phyloP scores from a whole-genome alignment of 495 filamentous ascomycete species.

The Chlorociboria aeruginascens region DNA sequence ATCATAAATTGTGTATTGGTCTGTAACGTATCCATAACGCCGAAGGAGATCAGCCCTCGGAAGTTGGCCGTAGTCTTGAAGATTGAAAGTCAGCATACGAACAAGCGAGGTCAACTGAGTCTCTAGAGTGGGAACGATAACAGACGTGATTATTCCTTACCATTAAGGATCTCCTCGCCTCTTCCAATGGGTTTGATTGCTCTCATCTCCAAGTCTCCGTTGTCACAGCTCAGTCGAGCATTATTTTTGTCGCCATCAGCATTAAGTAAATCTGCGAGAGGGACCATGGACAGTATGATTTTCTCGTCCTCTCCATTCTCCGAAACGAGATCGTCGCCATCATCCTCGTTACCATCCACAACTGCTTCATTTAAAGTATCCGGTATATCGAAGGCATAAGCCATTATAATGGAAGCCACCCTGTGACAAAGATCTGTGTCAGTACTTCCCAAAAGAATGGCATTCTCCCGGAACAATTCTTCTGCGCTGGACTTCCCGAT shows the following conservation, averaged over 20 bases:
- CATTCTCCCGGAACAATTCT: slow-evolving; percentile 45
- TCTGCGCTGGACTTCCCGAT: slow-evolving; percentile 69
- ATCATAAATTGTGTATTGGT: slow-evolving; percentile 63
- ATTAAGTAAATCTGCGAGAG: slow-evolving; percentile 86
- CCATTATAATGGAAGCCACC: slow-evolving; percentile 84
- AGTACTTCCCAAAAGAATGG: slow-evolving; percentile 42
- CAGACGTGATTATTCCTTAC: too few species aligned
- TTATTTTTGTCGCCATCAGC: slow-evolving; percentile 80
- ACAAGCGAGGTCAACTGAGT: too few species aligned
- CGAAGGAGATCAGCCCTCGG: slow-evolving; percentile 73
- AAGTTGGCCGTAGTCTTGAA: slow-evolving; percentile 66
- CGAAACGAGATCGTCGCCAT: slow-evolving; percentile 52
- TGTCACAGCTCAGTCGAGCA: slow-evolving; percentile 20
- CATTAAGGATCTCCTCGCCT: slow-evolving; percentile 75
- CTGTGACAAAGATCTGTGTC: slow-evolving; percentile 44
- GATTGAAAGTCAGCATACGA: too few species aligned
- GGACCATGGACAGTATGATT: slow-evolving; percentile 71
- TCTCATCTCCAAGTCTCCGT: slow-evolving; percentile 21
- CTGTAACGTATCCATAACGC: slow-evolving; percentile 80
- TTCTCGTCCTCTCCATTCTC: slow-evolving; percentile 54
- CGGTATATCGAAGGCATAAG: slow-evolving; percentile 82
- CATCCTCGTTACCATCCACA: slow-evolving; percentile 34
- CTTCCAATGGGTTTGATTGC: slow-evolving; percentile 40
- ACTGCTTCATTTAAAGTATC: slow-evolving; percentile 21
- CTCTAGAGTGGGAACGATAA: too few species aligned